Percentiles rank a stretch among this genome's conserved stretches.
Conservation (phyloP, 208 protist species). For the Wallacemonas sp. region DNA sequence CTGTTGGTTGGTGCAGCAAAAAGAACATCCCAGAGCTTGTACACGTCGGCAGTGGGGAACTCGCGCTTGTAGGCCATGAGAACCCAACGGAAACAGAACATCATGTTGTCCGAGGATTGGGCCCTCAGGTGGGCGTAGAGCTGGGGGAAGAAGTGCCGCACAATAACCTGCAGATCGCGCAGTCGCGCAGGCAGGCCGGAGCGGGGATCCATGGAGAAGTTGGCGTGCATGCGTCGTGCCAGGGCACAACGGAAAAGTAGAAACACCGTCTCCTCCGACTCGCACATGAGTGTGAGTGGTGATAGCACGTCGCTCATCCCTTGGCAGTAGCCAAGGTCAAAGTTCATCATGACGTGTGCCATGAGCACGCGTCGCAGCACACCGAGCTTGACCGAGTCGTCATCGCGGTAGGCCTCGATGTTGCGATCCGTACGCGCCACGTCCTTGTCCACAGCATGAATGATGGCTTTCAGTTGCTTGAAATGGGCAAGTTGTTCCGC, state of each 20-base stretch:
- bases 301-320: conserved; percentile 89
- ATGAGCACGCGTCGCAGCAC: conserved; percentile 74
- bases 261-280: conserved; percentile 27
- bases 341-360: conserved; percentile 86
- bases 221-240: conserved; percentile 33
- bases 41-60: conserved; percentile 51
- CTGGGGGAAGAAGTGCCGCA: conserved; percentile 52
- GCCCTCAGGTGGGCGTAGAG: conserved; percentile 60
- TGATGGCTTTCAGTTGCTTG: conserved; percentile 48
- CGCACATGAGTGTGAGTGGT: conserved; percentile 30
- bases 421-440: conserved; percentile 81
- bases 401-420: conserved; percentile 45
- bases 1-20: conserved; percentile 63
- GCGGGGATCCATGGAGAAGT: conserved; percentile 60
- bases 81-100: conserved; percentile 89
- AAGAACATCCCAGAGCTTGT: conserved; percentile 88
- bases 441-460: conserved; percentile 83
- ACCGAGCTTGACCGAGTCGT: conserved; percentile 44
- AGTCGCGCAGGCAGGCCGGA: conserved; percentile 53
- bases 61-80: conserved; percentile 88
- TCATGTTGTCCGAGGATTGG: conserved; percentile 60
- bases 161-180: conserved; percentile 40
- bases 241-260: conserved; percentile 51
- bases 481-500: conserved; percentile 72
- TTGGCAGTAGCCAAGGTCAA: conserved; percentile 92